Evolutionary conservation across 306 rosid species (phyloP).

Genomic region (Urtica urens): DNA sequence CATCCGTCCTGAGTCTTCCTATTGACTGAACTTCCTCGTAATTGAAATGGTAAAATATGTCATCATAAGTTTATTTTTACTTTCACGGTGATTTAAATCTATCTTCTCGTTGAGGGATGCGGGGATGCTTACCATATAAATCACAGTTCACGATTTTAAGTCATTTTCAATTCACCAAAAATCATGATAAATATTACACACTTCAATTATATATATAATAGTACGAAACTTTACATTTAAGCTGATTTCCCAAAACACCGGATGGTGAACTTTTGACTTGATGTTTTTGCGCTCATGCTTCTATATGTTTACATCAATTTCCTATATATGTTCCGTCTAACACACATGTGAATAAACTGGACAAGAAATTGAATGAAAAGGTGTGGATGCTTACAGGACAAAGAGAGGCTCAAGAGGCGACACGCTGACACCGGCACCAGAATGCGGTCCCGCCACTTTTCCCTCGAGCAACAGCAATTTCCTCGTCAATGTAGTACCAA

Average conservation of each 20-base stretch:
- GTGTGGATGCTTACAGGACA: not conserved
- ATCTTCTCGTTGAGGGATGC: not conserved
- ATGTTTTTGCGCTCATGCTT: too few species aligned
- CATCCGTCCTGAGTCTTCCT: too few species aligned
- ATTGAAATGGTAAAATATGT: slow-evolving; percentile 12
- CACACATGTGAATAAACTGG: not conserved
- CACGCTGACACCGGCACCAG: slow-evolving; percentile 73
- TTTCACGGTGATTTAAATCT: not conserved
- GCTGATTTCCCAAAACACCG: too few species aligned
- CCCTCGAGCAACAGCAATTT: slow-evolving; percentile 93
- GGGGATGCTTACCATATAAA: too few species aligned
- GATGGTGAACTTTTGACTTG: too few species aligned
- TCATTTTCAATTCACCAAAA: too few species aligned
- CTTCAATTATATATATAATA: too few species aligned
- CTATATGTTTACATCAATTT: not conserved
- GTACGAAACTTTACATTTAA: too few species aligned
- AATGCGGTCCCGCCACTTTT: slow-evolving; percentile 85
- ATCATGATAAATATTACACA: too few species aligned
- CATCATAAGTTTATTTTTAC: slow-evolving; percentile 5
- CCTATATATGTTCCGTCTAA: not conserved
- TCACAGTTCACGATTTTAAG: too few species aligned
- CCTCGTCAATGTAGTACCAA: slow-evolving; percentile 91
- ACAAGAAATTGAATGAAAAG: too few species aligned
- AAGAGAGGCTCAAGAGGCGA: slow-evolving; percentile 21
- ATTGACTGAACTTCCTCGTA: too few species aligned